phyloP scores from a whole-genome alignment of 345 rosid species.

The Aurinia saxatilis region DNA sequence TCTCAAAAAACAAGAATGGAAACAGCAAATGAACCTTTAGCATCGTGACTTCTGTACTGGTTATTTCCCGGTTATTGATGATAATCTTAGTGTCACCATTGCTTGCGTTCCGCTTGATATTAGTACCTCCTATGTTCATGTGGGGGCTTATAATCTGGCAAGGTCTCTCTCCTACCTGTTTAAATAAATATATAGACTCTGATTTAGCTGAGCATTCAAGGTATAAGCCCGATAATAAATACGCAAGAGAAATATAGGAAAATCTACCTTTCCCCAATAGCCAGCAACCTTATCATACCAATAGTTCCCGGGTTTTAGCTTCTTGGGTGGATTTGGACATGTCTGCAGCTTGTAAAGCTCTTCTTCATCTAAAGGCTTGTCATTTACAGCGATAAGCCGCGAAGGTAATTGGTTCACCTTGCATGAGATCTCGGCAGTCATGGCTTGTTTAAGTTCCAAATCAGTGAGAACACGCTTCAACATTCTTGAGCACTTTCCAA shows the following conservation, averaged over 20 bases:
- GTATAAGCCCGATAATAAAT: background rate
- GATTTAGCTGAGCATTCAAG: constrained; percentile 1
- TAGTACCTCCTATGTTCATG: constrained; percentile 45
- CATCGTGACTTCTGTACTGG: constrained; percentile 49
- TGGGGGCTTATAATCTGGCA: constrained; percentile 61
- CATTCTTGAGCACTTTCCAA: constrained; percentile 62
- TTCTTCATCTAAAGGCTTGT: constrained; percentile 36
- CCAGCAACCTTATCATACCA: constrained; percentile 89
- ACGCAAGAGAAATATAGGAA: background rate
- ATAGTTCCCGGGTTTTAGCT: constrained; percentile 63
- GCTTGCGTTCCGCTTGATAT: constrained; percentile 43
- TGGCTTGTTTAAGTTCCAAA: constrained; percentile 44
- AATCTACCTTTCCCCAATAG: constrained; percentile 86
- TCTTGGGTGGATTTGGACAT: constrained; percentile 65
- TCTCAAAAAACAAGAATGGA: constrained; percentile 4
- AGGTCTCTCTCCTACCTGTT: constrained; percentile 75
- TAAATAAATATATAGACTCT: constrained; percentile 4
- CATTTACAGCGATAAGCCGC: constrained; percentile 51
- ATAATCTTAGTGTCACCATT: constrained; percentile 59
- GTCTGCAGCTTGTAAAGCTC: constrained; percentile 48
- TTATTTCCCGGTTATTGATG: constrained; percentile 64
- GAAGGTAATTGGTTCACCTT: constrained; percentile 66
- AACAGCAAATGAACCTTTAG: constrained; percentile 49
- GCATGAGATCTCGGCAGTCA: constrained; percentile 56
- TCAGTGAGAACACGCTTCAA: constrained; percentile 46